phyloP scores from a whole-genome alignment of 108 stramenopile genomes.

The Mediolabrus comicus region DNA sequence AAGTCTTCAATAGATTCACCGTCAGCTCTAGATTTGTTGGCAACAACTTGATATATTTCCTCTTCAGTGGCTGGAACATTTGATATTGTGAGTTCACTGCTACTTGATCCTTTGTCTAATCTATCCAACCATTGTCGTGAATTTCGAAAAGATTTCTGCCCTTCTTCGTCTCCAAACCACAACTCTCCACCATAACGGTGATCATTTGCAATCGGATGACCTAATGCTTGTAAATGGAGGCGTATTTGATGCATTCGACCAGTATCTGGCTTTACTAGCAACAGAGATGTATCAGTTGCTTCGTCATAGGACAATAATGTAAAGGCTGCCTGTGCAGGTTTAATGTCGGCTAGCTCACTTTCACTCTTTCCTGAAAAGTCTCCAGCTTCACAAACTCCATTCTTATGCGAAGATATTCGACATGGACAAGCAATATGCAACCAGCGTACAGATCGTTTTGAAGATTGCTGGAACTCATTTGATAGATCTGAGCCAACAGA shows the following conservation, averaged over 20 bases:
- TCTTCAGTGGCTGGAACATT: constrained; percentile 71
- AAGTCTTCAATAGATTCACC: constrained; percentile 67
- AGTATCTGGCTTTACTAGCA: constrained; percentile 61
- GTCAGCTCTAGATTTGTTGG: constrained; percentile 37
- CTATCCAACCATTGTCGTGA: constrained; percentile 46
- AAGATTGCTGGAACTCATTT: neutral
- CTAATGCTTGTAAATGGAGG: constrained; percentile 76
- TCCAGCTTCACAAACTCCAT: constrained; percentile 80
- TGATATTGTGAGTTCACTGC: constrained; percentile 17
- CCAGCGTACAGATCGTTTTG: constrained; percentile 40
- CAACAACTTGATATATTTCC: constrained; percentile 49
- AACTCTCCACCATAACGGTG: constrained; percentile 88
- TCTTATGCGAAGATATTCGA: constrained; percentile 66
- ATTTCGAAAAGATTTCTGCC: constrained; percentile 37
- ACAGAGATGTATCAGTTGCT: constrained; percentile 67
- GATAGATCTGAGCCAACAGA: neutral
- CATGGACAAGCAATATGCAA: constrained; percentile 77
- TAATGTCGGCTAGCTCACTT: constrained; percentile 56
- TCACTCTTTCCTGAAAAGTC: constrained; percentile 53
- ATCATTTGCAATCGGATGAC: constrained; percentile 90
- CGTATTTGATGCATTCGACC: constrained; percentile 91
- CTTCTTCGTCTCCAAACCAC: constrained; percentile 61
- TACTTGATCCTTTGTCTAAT: constrained; percentile 32
- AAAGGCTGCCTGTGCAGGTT: constrained; percentile 80
- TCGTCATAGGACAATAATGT: constrained; percentile 67